Evolutionary conservation across 768 basidiomycete genomes (phyloP).

Genomic region (Crassisporium funariophilum): DNA sequence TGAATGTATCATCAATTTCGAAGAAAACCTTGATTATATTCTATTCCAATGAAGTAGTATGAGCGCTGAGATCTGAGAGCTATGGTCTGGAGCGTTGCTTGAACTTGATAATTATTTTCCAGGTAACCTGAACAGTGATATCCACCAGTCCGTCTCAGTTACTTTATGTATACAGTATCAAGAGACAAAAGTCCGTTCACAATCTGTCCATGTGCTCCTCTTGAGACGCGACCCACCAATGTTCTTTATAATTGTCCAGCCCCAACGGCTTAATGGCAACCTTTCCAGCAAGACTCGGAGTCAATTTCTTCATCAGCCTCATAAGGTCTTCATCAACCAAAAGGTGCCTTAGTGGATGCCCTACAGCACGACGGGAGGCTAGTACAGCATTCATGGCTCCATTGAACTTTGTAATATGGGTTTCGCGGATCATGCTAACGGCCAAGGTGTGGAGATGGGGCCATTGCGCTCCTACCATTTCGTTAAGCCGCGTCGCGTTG

Average conservation of each 20-base stretch:
- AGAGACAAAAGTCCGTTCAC: too few species aligned
- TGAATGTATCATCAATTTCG: too few species aligned
- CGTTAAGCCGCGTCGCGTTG: slow-evolving; percentile 17
- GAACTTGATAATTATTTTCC: too few species aligned
- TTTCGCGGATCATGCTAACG: slow-evolving; percentile 29
- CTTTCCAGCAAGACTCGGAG: slow-evolving; percentile 2
- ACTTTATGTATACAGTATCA: too few species aligned
- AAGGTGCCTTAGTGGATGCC: slow-evolving; percentile 23
- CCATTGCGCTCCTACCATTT: slow-evolving; percentile 19
- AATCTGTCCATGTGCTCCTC: slow-evolving; percentile 9
- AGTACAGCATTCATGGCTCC: slow-evolving; percentile 18
- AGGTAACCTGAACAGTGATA: too few species aligned
- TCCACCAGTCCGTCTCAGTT: too few species aligned
- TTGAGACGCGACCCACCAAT: slow-evolving; percentile 32
- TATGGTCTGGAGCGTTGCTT: too few species aligned
- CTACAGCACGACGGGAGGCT: slow-evolving; percentile 12
- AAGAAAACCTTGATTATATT: background rate
- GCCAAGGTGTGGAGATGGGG: slow-evolving; percentile 25
- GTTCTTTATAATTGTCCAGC: slow-evolving; percentile 28
- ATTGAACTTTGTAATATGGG: slow-evolving; percentile 20
- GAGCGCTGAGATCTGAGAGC: too few species aligned
- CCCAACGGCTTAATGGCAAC: slow-evolving; percentile 19
- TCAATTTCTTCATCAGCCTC: slow-evolving; percentile 8
- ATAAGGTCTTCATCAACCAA: slow-evolving; percentile 32
- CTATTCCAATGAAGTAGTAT: too few species aligned